Evolutionary conservation across 2,329 filamentous ascomycete species (phyloP), one percentile per base, ranked within the genome.

Genomic region (Hymenoscyphus linearis): DNA sequence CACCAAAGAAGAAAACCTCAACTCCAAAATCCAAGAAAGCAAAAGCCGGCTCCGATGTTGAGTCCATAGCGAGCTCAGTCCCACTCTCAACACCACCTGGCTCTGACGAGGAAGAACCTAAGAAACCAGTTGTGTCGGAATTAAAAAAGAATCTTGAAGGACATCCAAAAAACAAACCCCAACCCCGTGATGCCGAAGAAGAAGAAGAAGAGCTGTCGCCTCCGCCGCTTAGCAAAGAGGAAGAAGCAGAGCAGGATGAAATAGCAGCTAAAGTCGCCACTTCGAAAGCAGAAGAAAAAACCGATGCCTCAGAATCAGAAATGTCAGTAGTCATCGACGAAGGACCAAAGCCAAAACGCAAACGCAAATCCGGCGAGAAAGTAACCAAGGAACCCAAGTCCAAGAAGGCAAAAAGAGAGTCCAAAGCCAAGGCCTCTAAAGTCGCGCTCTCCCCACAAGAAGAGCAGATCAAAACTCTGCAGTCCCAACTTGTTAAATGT

Each of bases 401-500:
- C n/a, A 71, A 62, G 59, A 18, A 74, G 1, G 64, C 70, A 58
- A 76, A 77, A 68, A 58, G 73, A 16, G 22, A 74, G 18, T 10
- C 53, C 18, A 79, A 80, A 62, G 69, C 71, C 25, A 76, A 76
- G n/a, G 56, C 62, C 68, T 50, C 65, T 56, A 56, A 74, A 2
- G 71, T 76, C 18, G 72, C 73, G 10, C 76, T 80, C 37, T 73
- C 86, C 18, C 84, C 88, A 0, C 83, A 92, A 63, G 85, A 91
- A 62, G 86, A 84, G 3, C 90, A 96, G 73, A 89, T 97, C 72
- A 98, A 96, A 75, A 89, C 87, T 55, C 80, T 98, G 3, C 93
- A 98, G 76, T 84, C 86, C 9, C 91, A 93, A 75, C 82, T 99
- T 6, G 77, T 88, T 53, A 96, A 97, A 75, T 99, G 93, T 70